These are phyloP conservation scores for Lodderomyces elongisporus DNA, from an alignment of 1,139 yeast species.

Conservation along the genomic window DNA sequence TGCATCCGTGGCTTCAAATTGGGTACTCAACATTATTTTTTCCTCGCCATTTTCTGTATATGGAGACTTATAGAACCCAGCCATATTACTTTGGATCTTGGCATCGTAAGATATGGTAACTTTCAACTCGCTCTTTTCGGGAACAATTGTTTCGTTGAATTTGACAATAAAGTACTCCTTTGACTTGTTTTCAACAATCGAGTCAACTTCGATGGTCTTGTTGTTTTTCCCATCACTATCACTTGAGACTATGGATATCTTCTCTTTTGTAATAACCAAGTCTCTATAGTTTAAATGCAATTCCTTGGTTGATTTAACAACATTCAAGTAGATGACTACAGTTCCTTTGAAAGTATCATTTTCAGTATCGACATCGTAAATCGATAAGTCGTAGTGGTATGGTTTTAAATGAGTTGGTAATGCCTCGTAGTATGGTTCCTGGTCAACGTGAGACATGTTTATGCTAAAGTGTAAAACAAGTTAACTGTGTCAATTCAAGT, in stretches of 20 bases:
- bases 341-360: conserved; percentile 37
- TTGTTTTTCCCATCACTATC: conserved; percentile 1
- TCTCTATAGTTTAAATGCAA: conserved; percentile 42
- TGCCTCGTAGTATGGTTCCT: conserved; percentile 36
- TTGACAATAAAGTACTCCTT: conserved; percentile 27
- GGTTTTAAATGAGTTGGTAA: conserved; percentile 43
- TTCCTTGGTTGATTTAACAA: conserved; percentile 28
- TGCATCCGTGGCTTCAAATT: conserved; percentile 83
- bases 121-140: conserved; percentile 12
- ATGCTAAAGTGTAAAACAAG: too few species aligned
- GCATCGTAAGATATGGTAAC: conserved; percentile 43
- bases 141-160: conserved; percentile 14
- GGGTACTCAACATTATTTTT: conserved; percentile 70
- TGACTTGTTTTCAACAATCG: conserved; percentile 17
- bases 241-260: conserved; percentile 13
- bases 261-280: conserved; percentile 20
- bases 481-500: too few species aligned
- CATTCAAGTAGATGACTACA: conserved; percentile 34
- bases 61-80: conserved; percentile 76
- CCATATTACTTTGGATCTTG: conserved; percentile 54
- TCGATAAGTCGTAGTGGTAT: conserved; percentile 37
- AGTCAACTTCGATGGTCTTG: conserved; percentile 12
- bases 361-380: conserved; percentile 30
- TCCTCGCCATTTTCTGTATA: conserved; percentile 58
- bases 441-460: too few species aligned